Evolutionary conservation across 2,329 filamentous ascomycete genomes (phyloP), one percentile per base, ranked within the genome.

Genomic region (Rutstroemia sp.): DNA sequence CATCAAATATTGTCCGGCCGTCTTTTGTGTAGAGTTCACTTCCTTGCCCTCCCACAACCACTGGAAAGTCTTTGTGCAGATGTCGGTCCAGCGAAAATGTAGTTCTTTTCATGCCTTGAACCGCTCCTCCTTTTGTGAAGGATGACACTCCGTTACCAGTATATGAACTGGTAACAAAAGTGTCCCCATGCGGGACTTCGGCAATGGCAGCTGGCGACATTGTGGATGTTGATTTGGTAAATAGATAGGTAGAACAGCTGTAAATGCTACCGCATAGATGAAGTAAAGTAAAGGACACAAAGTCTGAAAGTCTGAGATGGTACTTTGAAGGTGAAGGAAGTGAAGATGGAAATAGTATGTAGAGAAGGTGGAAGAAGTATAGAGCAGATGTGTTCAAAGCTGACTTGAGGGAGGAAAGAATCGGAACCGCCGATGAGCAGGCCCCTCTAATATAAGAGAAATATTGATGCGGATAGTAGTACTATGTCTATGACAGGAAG

Each of bases 1-100:
- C 85, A 68, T 94, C 89, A 14, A 91, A 78, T 45, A 94, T 79
- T 37, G 72, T 74, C 23, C 78, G 76, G 1, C 84, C 85, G 52
- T 69, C 65, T n/a, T 59, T 57, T 5, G 68, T 63, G 27, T 62
- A 56, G 10, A 70, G 51, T 12, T 65, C 63, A 57, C 64, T 66
- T 16, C 67, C 68, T 30, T 66, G 59, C 21, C 56, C 66, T 12
- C 61, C 45, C 27, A 60, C 56, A 6, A 69, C 64, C n/a, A 66
- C 53, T 5, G 64, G 64, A 10, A 64, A 68, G 6, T 61, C 47
- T 38, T 65, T 66, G 41, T 67, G 63, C 7, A 70, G 61, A 47
- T 66, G 49, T 41, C 68, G 58, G 47, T 67, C 65, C 14, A 70
- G 54, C 10, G 63, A 58, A 47, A 60, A 68, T 19, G 60, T 60